Evolutionary conservation across 1,284 basidiomycete genomes (phyloP).

Genomic region (Prillingera fragicola): DNA sequence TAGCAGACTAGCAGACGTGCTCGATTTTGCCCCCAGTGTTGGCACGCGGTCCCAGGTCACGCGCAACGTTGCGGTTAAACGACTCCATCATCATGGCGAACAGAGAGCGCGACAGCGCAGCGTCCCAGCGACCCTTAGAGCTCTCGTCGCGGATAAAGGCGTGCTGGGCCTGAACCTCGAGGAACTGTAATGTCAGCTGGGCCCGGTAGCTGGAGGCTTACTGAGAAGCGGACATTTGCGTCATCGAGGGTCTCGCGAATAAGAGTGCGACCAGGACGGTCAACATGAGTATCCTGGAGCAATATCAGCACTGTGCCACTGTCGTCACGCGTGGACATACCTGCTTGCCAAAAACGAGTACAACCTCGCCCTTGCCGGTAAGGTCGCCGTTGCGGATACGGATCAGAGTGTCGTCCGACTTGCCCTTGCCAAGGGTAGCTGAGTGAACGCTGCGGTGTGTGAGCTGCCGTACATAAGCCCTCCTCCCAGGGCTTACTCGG

Average conservation of each 20-base stretch:
- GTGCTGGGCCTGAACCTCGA: conserved; percentile 89
- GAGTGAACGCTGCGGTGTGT: conserved; percentile 58
- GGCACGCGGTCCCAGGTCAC: conserved; percentile 68
- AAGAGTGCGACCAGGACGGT: conserved; percentile 71
- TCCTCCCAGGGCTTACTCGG: too few relatives aligned
- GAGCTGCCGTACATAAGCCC: not conserved
- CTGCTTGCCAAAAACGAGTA: conserved; percentile 92
- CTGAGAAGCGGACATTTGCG: conserved; percentile 63
- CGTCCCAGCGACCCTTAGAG: conserved; percentile 89
- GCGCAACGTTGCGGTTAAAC: conserved; percentile 77
- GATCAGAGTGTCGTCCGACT: conserved; percentile 66
- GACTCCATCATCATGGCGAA: conserved; percentile 86
- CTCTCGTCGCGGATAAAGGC: conserved; percentile 87
- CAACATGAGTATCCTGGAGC: conserved; percentile 72
- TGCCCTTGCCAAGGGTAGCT: conserved; percentile 77
- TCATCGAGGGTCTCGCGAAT: conserved; percentile 77
- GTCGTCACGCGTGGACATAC: conserved; percentile 39
- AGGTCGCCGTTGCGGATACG: conserved; percentile 69
- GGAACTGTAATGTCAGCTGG: conserved; percentile 56
- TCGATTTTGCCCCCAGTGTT: conserved; percentile 54
- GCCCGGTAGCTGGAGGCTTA: conserved; percentile 41
- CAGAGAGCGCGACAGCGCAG: conserved; percentile 71
- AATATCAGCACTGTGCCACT: conserved; percentile 8
- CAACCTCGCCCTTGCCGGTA: conserved; percentile 69
- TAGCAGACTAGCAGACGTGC: conserved; percentile 79